A percentile compares a stretch with the other conserved stretches of the same genome.
Conservation (phyloP, 345 rosid genomes). For the Diplotaxis tenuifolia region DNA sequence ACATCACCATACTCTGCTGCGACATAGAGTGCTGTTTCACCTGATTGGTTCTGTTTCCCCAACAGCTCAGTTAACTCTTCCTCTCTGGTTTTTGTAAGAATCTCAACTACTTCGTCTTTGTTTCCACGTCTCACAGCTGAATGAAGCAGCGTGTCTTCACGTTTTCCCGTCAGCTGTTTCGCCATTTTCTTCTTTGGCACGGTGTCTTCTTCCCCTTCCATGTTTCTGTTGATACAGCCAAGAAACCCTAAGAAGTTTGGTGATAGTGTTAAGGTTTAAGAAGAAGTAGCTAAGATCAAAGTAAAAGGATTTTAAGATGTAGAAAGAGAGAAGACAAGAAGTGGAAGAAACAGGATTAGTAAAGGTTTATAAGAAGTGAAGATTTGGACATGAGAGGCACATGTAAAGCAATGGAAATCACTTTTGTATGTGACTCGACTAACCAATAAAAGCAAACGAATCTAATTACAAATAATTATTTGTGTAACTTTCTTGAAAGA, state of each 20-base stretch:
- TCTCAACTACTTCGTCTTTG: slow-evolving; percentile 47
- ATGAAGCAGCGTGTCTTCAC: slow-evolving; percentile 75
- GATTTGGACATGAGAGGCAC: slow-evolving; percentile 33
- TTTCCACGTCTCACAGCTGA: slow-evolving; percentile 74
- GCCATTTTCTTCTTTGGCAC: slow-evolving; percentile 66
- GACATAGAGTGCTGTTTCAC: slow-evolving; percentile 92
- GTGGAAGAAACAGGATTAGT: slow-evolving; percentile 10
- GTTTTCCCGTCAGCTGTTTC: slow-evolving; percentile 83
- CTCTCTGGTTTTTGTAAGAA: slow-evolving; percentile 44
- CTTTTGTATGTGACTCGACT: slow-evolving; percentile 22
- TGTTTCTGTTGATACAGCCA: neutral
- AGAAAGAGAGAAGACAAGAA: slow-evolving; percentile 14
- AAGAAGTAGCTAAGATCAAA: neutral
- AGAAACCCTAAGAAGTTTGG: neutral
- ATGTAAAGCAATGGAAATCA: slow-evolving; percentile 31
- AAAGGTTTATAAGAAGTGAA: neutral
- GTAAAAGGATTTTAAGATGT: neutral
- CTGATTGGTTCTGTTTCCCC: slow-evolving; percentile 79
- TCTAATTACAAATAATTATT: slow-evolving; percentile 10
- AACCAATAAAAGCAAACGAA: slow-evolving; percentile 22
- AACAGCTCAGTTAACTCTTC: slow-evolving; percentile 50
- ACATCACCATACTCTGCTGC: slow-evolving; percentile 82
- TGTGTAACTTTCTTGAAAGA: slow-evolving; percentile 32
- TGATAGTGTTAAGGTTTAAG: slow-evolving; percentile 6
- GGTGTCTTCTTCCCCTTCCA: slow-evolving; percentile 25